Conservation (phyloP, 148 eudicot species). For the Arbutus unedo region DNA sequence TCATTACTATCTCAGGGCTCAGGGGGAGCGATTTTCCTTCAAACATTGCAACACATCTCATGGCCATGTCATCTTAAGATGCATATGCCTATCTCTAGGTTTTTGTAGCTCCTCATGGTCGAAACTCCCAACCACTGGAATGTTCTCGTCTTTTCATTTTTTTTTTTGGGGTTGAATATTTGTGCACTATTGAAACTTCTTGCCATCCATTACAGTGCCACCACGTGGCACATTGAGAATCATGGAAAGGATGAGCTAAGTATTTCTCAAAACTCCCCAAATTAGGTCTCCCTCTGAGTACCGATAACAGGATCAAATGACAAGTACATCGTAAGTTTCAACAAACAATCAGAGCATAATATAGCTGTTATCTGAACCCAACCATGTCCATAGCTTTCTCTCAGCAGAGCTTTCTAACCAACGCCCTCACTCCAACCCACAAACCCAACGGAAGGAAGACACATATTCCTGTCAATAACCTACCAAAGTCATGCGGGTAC, state of each 20-base stretch:
- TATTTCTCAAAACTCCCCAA: neutral
- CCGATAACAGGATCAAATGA: neutral
- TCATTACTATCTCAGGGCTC: no score
- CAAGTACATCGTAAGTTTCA: neutral
- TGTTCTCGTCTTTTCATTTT: neutral
- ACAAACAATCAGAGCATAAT: neutral
- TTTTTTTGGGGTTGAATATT: neutral
- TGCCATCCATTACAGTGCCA: slow-evolving; percentile 13
- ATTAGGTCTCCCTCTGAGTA: no score
- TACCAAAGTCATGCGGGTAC: slow-evolving; percentile 45
- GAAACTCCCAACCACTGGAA: no score
- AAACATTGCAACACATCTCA: no score
- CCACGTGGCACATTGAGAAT: slow-evolving; percentile 35
- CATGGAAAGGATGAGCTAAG: slow-evolving; percentile 17
- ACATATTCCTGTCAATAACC: slow-evolving; percentile 7
- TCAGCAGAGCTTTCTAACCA: slow-evolving; percentile 53
- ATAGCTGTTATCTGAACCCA: neutral
- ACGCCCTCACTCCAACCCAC: slow-evolving; percentile 41
- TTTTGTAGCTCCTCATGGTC: no score
- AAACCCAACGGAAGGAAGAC: slow-evolving; percentile 26
- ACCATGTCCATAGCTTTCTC: slow-evolving; percentile 36
- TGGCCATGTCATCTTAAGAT: no score
- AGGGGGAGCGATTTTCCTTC: no score
- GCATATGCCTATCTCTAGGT: no score
- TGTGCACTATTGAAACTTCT: slow-evolving; percentile 10